phyloP scores from a whole-genome alignment of 768 basidiomycete species.

The Kwoniella europaea region DNA sequence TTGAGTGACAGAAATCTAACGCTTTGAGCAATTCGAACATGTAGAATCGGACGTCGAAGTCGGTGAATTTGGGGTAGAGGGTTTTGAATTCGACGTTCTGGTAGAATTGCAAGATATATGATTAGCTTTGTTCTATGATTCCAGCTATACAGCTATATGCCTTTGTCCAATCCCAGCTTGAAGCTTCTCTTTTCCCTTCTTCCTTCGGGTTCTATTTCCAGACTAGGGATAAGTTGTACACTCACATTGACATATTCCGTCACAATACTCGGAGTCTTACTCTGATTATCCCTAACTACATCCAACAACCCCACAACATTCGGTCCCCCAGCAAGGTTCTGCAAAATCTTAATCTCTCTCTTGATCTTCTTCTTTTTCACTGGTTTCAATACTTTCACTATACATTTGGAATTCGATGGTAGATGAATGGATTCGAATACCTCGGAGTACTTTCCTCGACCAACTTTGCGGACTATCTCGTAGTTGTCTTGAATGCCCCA shows the following conservation, averaged over 20 bases:
- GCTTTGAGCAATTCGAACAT: slow-evolving; percentile 97
- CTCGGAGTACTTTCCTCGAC: slow-evolving; percentile 93
- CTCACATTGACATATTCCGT: slow-evolving; percentile 89
- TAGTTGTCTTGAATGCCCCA: slow-evolving; percentile 98
- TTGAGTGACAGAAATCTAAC: slow-evolving; percentile 95
- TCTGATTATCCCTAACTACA: slow-evolving; percentile 88
- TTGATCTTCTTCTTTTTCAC: slow-evolving; percentile 99
- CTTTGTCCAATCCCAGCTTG: too few species aligned
- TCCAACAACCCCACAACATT: slow-evolving; percentile 92
- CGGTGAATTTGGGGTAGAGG: slow-evolving; percentile 91
- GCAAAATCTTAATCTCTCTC: slow-evolving; percentile 96
- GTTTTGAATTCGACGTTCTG: slow-evolving; percentile 94
- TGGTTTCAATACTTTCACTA: slow-evolving; percentile 97
- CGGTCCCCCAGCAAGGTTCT: slow-evolving; percentile 93
- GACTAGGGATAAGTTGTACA: not conserved
- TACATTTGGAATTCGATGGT: slow-evolving; percentile 70
- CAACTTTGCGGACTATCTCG: slow-evolving; percentile 95
- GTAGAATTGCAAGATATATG: too few species aligned
- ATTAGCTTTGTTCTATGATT: too few species aligned
- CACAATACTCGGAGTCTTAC: slow-evolving; percentile 94
- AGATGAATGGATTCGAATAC: slow-evolving; percentile 84
- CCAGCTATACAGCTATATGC: too few species aligned
- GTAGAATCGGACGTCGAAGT: slow-evolving; percentile 94
- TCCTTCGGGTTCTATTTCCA: too few species aligned
- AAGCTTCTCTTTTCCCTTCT: too few species aligned